Evolutionary conservation across 495 filamentous ascomycete species (phyloP), one percentile per base, ranked within the genome.

Genomic region (Cercophora samala): DNA sequence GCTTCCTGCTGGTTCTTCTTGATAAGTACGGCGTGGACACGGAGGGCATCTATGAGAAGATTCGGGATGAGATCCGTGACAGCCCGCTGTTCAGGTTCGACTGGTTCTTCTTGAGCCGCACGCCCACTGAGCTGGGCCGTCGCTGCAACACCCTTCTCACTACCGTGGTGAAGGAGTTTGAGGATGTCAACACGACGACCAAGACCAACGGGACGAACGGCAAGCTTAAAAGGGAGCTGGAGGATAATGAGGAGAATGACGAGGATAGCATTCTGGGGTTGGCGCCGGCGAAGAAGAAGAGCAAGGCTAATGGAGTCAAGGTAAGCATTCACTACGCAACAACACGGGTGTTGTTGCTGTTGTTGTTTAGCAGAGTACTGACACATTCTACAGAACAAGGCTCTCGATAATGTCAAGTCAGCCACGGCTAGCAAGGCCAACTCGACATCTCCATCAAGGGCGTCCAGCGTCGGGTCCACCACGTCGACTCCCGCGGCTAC

Each of bases 51-150:
- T 92, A 91, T 70, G 92, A 96, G 68, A 88, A 86, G 73, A 94
- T 97, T 70, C 87, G 93, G 18, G 91, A 95, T 65, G 92, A 94
- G 72, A 96, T 99, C 68, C 89, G 95, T 9, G 95, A 99, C 69
- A 93, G 89, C 61, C 93, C 96, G 9, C 79, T 98, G 19, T 99
- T 99, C 84, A 87, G 96, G 26, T 99, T 99, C 68, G 96, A 99
- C 71, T 99, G 96, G 96, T 99, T 98, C 81, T 96, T 98, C 83
- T 83, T 99, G 26, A 94, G 91, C 72, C 86, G 96, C 17, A 99
- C 96, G 2, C 93, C 96, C 2, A 86, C 92, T 24, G 96, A 99
- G 79, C 90, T 99, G 70, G 87, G 91, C 65, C 88, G 96, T 66
- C 85, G 96, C 51, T 98, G 95, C 79, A 94, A 91, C 55, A 99